phyloP scores from a whole-genome alignment of 371 early-diverging fungal genomes.

The Umbelopsis sp. region DNA sequence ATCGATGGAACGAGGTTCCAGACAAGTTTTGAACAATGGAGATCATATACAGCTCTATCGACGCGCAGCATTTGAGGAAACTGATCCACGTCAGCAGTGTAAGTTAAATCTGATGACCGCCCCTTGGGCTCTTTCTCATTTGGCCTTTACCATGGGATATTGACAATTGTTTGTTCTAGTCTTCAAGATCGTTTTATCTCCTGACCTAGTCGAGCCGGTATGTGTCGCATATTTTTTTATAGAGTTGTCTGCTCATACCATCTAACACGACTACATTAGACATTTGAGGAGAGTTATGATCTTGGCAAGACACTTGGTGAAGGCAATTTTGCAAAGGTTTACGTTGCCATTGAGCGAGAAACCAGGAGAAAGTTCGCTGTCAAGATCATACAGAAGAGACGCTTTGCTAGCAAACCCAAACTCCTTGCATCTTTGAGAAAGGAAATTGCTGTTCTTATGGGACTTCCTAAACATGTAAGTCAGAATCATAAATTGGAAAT shows the following conservation, averaged over 20 bases:
- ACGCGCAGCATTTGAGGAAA: constrained; percentile 23
- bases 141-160: not conserved
- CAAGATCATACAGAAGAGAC: constrained; percentile 64
- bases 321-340: constrained; percentile 74
- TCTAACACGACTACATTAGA: constrained; percentile 27
- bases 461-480: constrained; percentile 67
- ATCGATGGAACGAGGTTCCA: constrained; percentile 44
- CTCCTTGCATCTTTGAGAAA: constrained; percentile 62
- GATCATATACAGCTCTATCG: constrained; percentile 69
- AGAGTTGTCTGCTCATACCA: constrained; percentile 6
- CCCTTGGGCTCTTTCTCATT: constrained; percentile 29
- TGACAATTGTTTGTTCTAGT: not conserved
- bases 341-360: constrained; percentile 46
- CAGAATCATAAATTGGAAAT: not conserved
- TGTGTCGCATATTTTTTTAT: constrained; percentile 15
- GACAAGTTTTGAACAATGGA: constrained; percentile 55
- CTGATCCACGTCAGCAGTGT: constrained; percentile 33
- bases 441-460: constrained; percentile 77
- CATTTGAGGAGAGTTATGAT: constrained; percentile 60
- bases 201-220: constrained; percentile 39
- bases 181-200: constrained; percentile 16
- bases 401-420: constrained; percentile 50
- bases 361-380: constrained; percentile 60
- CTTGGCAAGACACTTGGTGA: constrained; percentile 51
- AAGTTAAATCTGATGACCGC: constrained; percentile 20